phyloP scores from a whole-genome alignment of 2,329 filamentous ascomycete genomes.

The Penicillium sp. region DNA sequence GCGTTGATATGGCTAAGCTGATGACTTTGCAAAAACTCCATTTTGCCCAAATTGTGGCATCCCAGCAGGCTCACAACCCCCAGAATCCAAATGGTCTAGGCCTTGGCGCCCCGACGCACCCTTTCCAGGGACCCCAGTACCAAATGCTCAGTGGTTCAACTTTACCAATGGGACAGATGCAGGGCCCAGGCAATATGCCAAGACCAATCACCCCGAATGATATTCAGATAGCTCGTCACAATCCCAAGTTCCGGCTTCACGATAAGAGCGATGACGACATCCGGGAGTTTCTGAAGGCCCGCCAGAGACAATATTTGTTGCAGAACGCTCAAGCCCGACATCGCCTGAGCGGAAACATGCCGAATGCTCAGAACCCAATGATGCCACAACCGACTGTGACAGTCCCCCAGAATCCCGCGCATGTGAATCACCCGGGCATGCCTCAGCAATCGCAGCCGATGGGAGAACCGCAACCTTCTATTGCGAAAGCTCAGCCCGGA shows the following conservation, averaged over 20 bases:
- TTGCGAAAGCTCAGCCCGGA: slow-evolving; percentile 27
- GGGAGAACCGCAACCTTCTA: slow-evolving; percentile 25
- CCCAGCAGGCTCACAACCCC: slow-evolving; percentile 25
- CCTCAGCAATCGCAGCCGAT: slow-evolving; percentile 24
- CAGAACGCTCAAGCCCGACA: slow-evolving; percentile 30
- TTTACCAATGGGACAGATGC: slow-evolving; percentile 27
- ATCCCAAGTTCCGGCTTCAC: slow-evolving; percentile 30
- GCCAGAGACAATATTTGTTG: slow-evolving; percentile 33
- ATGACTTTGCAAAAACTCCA: slow-evolving; percentile 41
- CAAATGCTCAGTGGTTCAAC: slow-evolving; percentile 26
- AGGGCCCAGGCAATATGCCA: slow-evolving; percentile 25
- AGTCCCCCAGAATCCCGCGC: slow-evolving; percentile 20
- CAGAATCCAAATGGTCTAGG: slow-evolving; percentile 25
- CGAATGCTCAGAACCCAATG: slow-evolving; percentile 24
- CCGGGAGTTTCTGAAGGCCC: slow-evolving; percentile 32
- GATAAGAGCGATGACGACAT: slow-evolving; percentile 42
- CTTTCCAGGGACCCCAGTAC: slow-evolving; percentile 26
- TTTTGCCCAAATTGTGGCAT: slow-evolving; percentile 36
- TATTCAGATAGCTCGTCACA: slow-evolving; percentile 34
- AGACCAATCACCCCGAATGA: slow-evolving; percentile 34
- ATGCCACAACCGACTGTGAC: slow-evolving; percentile 21
- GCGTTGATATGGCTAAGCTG: slow-evolving; percentile 39
- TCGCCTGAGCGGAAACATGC: slow-evolving; percentile 21
- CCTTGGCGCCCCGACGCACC: slow-evolving; percentile 11
- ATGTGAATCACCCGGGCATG: slow-evolving; percentile 21